Percentiles rank a stretch among this genome's conserved stretches.
Evolutionary conservation across 2,329 filamentous ascomycete genomes (phyloP).

Genomic region (Fusarium denticulatum): DNA sequence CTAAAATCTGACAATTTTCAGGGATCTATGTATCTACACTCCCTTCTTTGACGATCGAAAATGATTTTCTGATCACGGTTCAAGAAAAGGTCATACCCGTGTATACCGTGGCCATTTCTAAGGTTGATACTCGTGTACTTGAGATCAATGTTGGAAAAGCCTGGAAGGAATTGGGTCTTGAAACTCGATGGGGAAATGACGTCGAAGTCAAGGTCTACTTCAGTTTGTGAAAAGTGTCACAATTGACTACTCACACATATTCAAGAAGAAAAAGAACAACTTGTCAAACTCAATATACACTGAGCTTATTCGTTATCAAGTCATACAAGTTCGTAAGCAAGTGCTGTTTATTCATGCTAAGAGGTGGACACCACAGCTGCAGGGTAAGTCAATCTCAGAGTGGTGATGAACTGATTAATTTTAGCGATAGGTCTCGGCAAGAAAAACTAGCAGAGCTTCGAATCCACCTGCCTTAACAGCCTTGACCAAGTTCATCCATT

Average conservation of each 20-base stretch:
- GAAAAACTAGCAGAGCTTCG: conserved; percentile 11
- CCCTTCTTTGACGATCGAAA: conserved; percentile 65
- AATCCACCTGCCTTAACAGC: neutral
- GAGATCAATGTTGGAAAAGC: conserved; percentile 81
- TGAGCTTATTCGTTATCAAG: neutral
- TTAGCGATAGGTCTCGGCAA: neutral
- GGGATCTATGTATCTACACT: conserved; percentile 82
- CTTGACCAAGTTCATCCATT: neutral
- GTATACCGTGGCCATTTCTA: conserved; percentile 69
- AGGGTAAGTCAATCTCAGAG: neutral
- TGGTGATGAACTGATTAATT: neutral
- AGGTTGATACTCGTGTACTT: conserved; percentile 67
- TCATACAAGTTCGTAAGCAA: neutral
- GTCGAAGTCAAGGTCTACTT: conserved; percentile 73
- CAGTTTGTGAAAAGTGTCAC: conserved; percentile 43
- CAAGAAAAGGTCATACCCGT: conserved; percentile 75
- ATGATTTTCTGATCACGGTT: conserved; percentile 79
- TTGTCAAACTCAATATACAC: neutral
- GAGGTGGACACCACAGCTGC: neutral
- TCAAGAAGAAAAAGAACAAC: neutral
- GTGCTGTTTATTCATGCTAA: neutral
- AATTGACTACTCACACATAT: neutral
- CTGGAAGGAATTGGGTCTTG: conserved; percentile 78
- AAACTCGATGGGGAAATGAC: conserved; percentile 83
- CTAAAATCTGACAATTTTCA: conserved; percentile 5